phyloP scores from a whole-genome alignment of 768 basidiomycete genomes.

The Cubamyces sp. region DNA sequence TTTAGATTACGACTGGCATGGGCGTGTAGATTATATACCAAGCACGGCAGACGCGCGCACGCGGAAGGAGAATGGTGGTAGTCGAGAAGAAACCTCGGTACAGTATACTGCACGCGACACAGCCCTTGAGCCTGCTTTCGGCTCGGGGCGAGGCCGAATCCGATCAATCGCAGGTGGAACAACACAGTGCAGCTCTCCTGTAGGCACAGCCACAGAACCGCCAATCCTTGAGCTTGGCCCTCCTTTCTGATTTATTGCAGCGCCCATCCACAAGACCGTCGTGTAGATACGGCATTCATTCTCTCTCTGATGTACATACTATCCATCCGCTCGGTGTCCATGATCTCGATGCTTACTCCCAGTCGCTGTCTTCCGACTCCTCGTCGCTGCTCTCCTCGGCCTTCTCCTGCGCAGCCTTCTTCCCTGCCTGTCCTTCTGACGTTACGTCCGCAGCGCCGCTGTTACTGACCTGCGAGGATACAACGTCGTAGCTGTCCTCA shows the following conservation, averaged over 20 bases:
- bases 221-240: not conserved
- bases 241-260: no score
- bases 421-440: not conserved
- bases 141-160: no score
- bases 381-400: slow-evolving; percentile 17
- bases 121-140: not conserved
- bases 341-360: slow-evolving; percentile 23
- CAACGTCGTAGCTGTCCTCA: slow-evolving; percentile 42
- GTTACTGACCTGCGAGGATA: slow-evolving; percentile 38
- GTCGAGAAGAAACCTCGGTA: not conserved
- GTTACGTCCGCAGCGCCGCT: slow-evolving; percentile 23
- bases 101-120: not conserved
- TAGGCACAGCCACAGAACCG: not conserved
- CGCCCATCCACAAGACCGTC: no score
- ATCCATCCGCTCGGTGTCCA: not conserved
- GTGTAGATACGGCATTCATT: no score
- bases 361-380: slow-evolving; percentile 29
- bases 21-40: not conserved
- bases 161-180: no score
- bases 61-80: not conserved
- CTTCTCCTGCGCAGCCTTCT: slow-evolving; percentile 1
- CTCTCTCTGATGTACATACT: no score
- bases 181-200: no score
- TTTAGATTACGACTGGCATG: no score
- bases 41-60: not conserved